These are phyloP conservation scores for Xanthoparmelia taractica DNA, from an alignment of 495 filamentous ascomycete species.

Conservation along the genomic window DNA sequence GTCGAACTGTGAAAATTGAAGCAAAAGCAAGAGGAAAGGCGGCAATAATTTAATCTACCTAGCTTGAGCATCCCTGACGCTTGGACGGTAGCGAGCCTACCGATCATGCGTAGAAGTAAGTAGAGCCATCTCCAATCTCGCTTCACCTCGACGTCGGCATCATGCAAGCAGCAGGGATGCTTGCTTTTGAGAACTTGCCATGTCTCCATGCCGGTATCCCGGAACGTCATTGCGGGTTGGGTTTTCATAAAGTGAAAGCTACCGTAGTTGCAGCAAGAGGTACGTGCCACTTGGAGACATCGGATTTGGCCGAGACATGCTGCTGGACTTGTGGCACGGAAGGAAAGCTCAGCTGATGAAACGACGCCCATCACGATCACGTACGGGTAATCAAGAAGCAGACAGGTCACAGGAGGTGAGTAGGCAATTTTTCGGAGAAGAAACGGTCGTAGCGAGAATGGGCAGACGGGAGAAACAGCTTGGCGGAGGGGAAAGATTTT, in stretches of 20 bases:
- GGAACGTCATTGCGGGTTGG: background rate
- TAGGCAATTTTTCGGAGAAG: background rate
- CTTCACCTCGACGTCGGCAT: background rate
- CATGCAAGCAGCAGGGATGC: background rate
- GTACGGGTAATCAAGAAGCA: background rate
- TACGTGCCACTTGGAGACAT: background rate
- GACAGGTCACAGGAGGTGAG: background rate
- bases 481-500: background rate
- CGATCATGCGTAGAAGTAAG: no score
- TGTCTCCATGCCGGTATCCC: background rate
- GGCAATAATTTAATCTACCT: background rate
- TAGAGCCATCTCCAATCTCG: background rate
- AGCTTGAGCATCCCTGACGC: background rate
- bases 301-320: background rate
- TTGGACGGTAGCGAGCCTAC: background rate
- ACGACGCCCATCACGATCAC: background rate
- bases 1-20: no score
- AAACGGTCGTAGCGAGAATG: background rate
- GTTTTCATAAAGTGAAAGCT: no score
- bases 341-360: conserved; percentile 14
- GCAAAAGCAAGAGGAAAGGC: background rate
- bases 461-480: background rate
- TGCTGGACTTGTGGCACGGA: conserved; percentile 4
- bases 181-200: background rate
- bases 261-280: background rate